Evolutionary conservation across 257 asterid genomes (phyloP).

Genomic region (Przewalskia tangutica): DNA sequence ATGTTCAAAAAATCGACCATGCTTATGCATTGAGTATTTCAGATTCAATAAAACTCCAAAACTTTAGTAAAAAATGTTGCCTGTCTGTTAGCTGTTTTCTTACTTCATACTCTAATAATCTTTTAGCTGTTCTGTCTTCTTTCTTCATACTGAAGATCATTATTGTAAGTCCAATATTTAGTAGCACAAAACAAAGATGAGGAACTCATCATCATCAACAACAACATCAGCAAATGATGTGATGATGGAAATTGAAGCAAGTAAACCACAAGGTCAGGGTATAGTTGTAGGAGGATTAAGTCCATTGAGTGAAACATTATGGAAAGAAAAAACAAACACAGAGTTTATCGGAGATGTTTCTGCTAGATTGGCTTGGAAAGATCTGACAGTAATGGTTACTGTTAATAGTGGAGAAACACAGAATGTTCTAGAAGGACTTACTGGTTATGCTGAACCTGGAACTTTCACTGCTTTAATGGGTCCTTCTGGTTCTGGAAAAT

Average conservation of each 20-base stretch:
- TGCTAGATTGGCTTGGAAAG: conserved; percentile 84
- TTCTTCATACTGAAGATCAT: background rate
- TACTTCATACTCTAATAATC: background rate
- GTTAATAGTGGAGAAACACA: conserved; percentile 68
- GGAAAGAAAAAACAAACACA: conserved; percentile 83
- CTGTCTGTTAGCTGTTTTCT: background rate
- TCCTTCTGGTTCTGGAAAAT: conserved; percentile 95
- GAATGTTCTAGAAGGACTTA: conserved; percentile 63
- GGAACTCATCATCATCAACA: conserved; percentile 26
- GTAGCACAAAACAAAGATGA: conserved; percentile 2
- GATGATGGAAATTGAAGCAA: conserved; percentile 88
- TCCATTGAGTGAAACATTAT: conserved; percentile 81
- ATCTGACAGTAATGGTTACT: conserved; percentile 74
- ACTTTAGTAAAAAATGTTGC: background rate
- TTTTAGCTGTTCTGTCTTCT: background rate
- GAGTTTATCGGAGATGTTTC: conserved; percentile 84
- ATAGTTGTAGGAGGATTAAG: conserved; percentile 78
- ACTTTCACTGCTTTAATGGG: conserved; percentile 94
- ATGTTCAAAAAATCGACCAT: background rate
- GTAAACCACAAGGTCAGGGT: conserved; percentile 60
- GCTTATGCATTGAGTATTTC: background rate
- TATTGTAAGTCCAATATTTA: background rate
- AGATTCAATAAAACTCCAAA: background rate
- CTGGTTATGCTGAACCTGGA: conserved; percentile 94
- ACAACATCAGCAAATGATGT: conserved; percentile 32